Evolutionary conservation across 768 basidiomycete genomes (phyloP), one percentile per base, ranked within the genome.

Genomic region (Saitozyma podzolica): DNA sequence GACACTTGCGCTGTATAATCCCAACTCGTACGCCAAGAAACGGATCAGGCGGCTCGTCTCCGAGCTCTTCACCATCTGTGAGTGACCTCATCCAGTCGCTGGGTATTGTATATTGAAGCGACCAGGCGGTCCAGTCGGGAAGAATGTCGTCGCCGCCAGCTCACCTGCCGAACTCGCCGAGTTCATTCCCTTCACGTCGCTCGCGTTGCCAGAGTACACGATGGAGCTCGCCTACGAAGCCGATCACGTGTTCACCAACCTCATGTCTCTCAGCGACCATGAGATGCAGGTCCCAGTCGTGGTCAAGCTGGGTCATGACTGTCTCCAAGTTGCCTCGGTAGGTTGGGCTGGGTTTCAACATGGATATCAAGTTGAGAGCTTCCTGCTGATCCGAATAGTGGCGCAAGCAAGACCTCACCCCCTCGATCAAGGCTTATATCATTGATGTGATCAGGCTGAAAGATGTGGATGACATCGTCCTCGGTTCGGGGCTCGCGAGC

Each of bases 391-490:
- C 40, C 20, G 20, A 85, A 29, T 66, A 89, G 74, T 72, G 68
- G 61, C 66, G 88, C 72, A 85, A 90, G n/a, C 84, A 85, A 68
- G 82, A 85, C 8, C 85, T 93, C 50, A 88, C 87, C 5, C 85
- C 88, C 1, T 81, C 82, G 0, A 79, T 91, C 54, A 84, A 86
- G 9, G 89, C 89, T 80, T 86, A 86, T 80, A 86, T 89, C 2
- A 89, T 88, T 0, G 92, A 96, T 70, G 86, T 95, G 58, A 87
- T 94, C 58, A 84, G 86, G 7, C 80, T 93, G 29, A 80, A 84
- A 4, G 92, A 94, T 62, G 85, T 96, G 65, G 91, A 90, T 79
- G 92, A 96, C 68, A 85, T 91, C 0, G 89, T 91, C 79, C 89
- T 89, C 50, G 86, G 92, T 19, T 85, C 87, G 2, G 89, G 87